Base-by-base conservation (phyloP, 2,329 filamentous ascomycete species). In the Colletotrichum viniferum region DNA sequence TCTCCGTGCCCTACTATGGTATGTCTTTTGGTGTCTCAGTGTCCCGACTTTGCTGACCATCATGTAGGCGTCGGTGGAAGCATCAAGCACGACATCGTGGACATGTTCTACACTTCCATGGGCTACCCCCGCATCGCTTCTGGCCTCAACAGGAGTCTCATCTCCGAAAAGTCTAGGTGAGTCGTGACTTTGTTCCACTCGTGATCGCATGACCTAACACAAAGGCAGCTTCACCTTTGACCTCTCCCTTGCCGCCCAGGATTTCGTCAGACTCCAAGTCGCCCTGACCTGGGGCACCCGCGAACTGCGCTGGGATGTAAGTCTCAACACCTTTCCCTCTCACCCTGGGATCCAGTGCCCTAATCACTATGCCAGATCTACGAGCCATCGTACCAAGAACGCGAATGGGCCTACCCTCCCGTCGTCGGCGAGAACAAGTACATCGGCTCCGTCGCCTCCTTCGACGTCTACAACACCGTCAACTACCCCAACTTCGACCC, bases 391-490 rank as follows among this genome's bases (percentile, higher is more conserved):
- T 88, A 84, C 82, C 80, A 80, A 2, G 85, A 87, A 70, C 77
- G 78, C 4, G 78, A 84, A 28, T 88, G 87, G 87, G 69, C 78
- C 6, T 87, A 87, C 68, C 87, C 87, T 4, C 86, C 83, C 1
- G 78, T 81, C 7, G 76, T 82, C 12, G 86, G 86, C 52, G 61
- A 83, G 64, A 80, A 81, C 26, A 83, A 83, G 32, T 88, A 84
- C 70, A 77, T 88, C 66, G 87, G 87, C 38, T 85, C 86, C 3
- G 85, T 85, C 5, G 85, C 85, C 7, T 83, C 82, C 28, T 76
- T 74, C 61, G 64, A 73, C 64, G 71, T 76, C 65, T 73, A 70
- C 61, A 70, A 74, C 48, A 61, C 16, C 30, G 36, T 30, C 60
- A 66, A 76, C 65, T 74, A 76, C 65, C 70, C 70, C 36, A 43